Conservation (phyloP, 345 rosid genomes). For the Noccaea caerulescens region DNA sequence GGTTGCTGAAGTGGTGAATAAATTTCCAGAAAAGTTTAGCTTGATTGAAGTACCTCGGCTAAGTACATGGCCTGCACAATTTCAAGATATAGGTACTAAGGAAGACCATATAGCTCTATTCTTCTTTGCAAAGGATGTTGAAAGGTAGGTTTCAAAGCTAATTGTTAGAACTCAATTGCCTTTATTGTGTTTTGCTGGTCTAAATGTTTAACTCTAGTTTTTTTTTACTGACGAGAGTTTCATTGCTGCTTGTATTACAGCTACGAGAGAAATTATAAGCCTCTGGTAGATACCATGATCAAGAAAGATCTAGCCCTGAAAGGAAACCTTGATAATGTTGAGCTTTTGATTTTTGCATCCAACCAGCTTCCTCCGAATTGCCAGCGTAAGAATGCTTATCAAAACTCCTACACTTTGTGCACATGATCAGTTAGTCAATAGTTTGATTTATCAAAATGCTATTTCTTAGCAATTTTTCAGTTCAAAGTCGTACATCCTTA, state of each 20-base stretch:
- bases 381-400: constrained; percentile 70
- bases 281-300: constrained; percentile 78
- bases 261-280: constrained; percentile 76
- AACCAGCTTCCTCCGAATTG: constrained; percentile 80
- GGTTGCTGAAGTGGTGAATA: constrained; percentile 66
- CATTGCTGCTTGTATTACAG: constrained; percentile 51
- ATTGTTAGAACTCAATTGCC: constrained; percentile 12
- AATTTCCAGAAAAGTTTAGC: constrained; percentile 58
- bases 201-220: constrained; percentile 5
- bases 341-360: constrained; percentile 86
- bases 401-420: constrained; percentile 15
- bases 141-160: constrained; percentile 55
- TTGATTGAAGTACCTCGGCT: constrained; percentile 82
- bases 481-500: background rate
- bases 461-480: background rate
- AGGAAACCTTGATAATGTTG: constrained; percentile 73
- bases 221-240: constrained; percentile 23
- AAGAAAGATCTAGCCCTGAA: constrained; percentile 83
- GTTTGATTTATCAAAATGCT: background rate
- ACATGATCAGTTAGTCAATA: background rate
- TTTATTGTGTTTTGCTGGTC: constrained; percentile 6
- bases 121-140: constrained; percentile 91
- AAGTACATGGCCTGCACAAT: constrained; percentile 86
- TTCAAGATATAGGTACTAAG: constrained; percentile 65
- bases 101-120: constrained; percentile 93